Conservation (phyloP, 2,329 filamentous ascomycete species). For the Xylariaceae sp. region DNA sequence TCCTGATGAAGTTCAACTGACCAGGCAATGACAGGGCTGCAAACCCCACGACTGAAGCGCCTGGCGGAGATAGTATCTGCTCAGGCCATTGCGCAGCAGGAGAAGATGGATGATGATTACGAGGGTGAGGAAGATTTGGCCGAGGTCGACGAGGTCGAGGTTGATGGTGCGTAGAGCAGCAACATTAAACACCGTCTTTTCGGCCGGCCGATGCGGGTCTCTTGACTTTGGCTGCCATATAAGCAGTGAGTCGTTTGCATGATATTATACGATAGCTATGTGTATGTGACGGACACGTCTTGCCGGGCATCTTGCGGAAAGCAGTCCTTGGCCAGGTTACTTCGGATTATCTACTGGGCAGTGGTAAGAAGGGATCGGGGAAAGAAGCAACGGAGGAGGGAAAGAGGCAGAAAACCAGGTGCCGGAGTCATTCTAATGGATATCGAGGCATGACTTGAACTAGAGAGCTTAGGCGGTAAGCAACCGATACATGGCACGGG, state of each 20-base stretch:
- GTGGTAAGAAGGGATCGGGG: not conserved
- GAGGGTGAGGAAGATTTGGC: slow-evolving; percentile 42
- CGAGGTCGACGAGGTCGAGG: slow-evolving; percentile 45
- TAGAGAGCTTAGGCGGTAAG: slow-evolving; percentile 20
- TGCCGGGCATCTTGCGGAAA: slow-evolving; percentile 11
- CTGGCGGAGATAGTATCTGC: slow-evolving; percentile 97
- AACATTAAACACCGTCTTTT: slow-evolving; percentile 13
- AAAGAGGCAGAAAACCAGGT: not conserved
- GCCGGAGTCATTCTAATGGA: slow-evolving; percentile 20
- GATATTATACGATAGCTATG: slow-evolving; percentile 17
- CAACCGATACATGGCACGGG: not conserved
- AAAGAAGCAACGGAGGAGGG: not conserved
- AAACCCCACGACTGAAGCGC: slow-evolving; percentile 91
- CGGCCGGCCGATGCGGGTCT: slow-evolving; percentile 15
- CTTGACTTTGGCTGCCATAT: slow-evolving; percentile 5
- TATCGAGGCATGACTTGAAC: slow-evolving; percentile 27
- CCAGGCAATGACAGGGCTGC: slow-evolving; percentile 61
- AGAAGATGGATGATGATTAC: slow-evolving; percentile 59
- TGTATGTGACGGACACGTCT: slow-evolving; percentile 7
- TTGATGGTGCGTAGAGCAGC: slow-evolving; percentile 30
- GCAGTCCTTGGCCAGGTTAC: not conserved
- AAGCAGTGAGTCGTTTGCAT: slow-evolving; percentile 1
- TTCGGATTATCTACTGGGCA: too few species aligned
- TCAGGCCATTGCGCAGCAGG: slow-evolving; percentile 92
- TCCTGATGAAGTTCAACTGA: not conserved